phyloP scores from a whole-genome alignment of 495 filamentous ascomycete genomes.

The Friedmanniomyces endolithicus region DNA sequence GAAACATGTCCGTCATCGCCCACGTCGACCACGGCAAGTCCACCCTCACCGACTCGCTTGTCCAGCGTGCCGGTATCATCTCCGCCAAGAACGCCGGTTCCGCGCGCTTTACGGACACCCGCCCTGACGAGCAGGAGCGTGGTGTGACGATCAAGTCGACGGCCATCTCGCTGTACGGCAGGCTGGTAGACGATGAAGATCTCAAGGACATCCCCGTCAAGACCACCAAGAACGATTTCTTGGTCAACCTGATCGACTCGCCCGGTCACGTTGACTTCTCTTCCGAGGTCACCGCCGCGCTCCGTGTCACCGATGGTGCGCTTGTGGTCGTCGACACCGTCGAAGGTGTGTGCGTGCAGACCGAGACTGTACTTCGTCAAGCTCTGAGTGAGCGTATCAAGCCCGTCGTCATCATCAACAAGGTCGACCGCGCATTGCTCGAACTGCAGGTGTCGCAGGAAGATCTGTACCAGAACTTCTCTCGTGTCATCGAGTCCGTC shows the following conservation, averaged over 20 bases:
- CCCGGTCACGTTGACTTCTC: constrained; percentile 99
- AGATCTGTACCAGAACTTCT: constrained; percentile 99
- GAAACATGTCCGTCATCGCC: constrained; percentile 99
- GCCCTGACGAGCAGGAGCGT: constrained; percentile 95
- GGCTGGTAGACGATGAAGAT: constrained; percentile 69
- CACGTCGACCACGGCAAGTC: constrained; percentile 99
- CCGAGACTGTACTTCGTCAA: constrained; percentile 98
- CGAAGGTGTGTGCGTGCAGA: constrained; percentile 99
- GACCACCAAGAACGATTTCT: constrained; percentile 82
- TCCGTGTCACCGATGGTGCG: constrained; percentile 99
- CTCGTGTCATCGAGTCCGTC: constrained; percentile 97
- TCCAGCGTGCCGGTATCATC: constrained; percentile 99
- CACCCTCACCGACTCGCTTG: constrained; percentile 95
- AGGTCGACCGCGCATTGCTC: constrained; percentile 97
- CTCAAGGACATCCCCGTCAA: constrained; percentile 89
- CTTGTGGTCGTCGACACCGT: constrained; percentile 99
- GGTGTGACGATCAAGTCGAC: constrained; percentile 99
- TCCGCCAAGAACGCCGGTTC: constrained; percentile 95
- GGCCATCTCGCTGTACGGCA: constrained; percentile 94
- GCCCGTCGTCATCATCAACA: constrained; percentile 98
- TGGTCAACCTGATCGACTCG: constrained; percentile 99
- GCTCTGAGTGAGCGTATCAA: constrained; percentile 99
- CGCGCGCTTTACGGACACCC: constrained; percentile 90
- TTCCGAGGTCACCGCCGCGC: constrained; percentile 96
- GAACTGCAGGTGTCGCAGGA: constrained; percentile 97